A percentile compares a stretch with the other conserved stretches of the same genome.
Evolutionary conservation across 1,139 yeast genomes (phyloP).

Genomic region (Taiozyma sp.): DNA sequence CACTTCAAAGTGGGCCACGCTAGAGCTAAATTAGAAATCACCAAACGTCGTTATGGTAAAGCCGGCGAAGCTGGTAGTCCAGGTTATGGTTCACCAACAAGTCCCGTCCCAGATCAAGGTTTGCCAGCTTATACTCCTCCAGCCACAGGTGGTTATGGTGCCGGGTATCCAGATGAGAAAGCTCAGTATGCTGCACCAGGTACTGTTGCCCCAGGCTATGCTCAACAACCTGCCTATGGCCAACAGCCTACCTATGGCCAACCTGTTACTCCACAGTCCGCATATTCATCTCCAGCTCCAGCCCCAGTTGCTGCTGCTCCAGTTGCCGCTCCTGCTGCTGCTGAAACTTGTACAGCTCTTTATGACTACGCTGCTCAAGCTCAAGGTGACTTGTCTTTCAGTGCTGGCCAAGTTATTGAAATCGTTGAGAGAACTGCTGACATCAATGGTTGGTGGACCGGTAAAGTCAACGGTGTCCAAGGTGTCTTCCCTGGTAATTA

Average conservation of each 20-base stretch:
- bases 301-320: constrained; percentile 26
- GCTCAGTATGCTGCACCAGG: constrained; percentile 20
- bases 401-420: constrained; percentile 85
- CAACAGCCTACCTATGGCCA: constrained; percentile 23
- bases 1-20: constrained; percentile 91
- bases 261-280: constrained; percentile 25
- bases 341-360: constrained; percentile 66
- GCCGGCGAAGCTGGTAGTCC: constrained; percentile 35
- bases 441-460: constrained; percentile 98
- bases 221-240: constrained; percentile 25
- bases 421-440: constrained; percentile 78
- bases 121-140: constrained; percentile 28
- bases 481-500: constrained; percentile 97
- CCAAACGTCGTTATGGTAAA: constrained; percentile 69
- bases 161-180: constrained; percentile 24
- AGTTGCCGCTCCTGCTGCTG: constrained; percentile 27
- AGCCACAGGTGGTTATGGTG: constrained; percentile 23
- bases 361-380: constrained; percentile 84
- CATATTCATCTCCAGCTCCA: constrained; percentile 17
- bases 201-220: constrained; percentile 14
- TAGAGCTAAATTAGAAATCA: constrained; percentile 74
- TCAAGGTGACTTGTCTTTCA: constrained; percentile 81
- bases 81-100: constrained; percentile 27
- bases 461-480: constrained; percentile 75
- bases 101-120: constrained; percentile 23